A percentile compares a stretch with the other conserved stretches of the same genome.
phyloP scores from a whole-genome alignment of 1,284 basidiomycete species.

The Naganishia sp. region DNA sequence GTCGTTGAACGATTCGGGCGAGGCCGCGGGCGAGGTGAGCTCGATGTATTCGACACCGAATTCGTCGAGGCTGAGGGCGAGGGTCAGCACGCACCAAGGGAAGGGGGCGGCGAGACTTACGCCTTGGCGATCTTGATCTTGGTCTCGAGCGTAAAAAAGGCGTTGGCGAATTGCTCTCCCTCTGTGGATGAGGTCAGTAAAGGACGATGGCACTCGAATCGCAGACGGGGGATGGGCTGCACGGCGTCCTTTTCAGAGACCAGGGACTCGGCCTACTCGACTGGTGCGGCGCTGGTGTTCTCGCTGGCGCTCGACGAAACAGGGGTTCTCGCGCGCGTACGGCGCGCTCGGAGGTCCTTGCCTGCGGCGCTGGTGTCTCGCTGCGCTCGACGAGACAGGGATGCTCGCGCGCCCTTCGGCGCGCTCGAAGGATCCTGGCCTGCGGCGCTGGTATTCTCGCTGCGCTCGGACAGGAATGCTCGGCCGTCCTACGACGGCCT shows the following conservation, averaged over 20 bases:
- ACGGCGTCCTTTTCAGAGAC: not conserved
- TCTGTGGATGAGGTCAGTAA: constrained; percentile 58
- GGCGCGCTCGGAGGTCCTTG: too few species aligned
- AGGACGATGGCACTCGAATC: too few species aligned
- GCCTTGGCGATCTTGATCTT: constrained; percentile 99
- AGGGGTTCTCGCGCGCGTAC: too few species aligned
- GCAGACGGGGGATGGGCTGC: not conserved
- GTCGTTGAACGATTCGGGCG: constrained; percentile 90
- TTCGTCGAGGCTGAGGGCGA: constrained; percentile 69
- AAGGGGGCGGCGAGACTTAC: constrained; percentile 34
- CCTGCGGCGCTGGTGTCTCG: too few species aligned
- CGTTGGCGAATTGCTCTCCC: constrained; percentile 99
- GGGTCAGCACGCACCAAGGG: not conserved
- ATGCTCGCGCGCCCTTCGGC: not conserved
- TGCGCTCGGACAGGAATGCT: not conserved
- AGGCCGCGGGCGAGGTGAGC: constrained; percentile 96
- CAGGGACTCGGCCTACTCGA: too few species aligned
- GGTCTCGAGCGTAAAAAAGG: constrained; percentile 99
- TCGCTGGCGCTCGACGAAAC: too few species aligned
- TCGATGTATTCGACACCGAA: constrained; percentile 99
- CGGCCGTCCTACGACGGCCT: not conserved
- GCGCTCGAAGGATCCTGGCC: too few species aligned
- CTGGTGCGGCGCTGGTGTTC: too few species aligned
- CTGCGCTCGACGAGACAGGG: too few species aligned
- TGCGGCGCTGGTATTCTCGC: too few species aligned